Base-by-base conservation (phyloP, 257 asterid species). In the Jasminum sambac region DNA sequence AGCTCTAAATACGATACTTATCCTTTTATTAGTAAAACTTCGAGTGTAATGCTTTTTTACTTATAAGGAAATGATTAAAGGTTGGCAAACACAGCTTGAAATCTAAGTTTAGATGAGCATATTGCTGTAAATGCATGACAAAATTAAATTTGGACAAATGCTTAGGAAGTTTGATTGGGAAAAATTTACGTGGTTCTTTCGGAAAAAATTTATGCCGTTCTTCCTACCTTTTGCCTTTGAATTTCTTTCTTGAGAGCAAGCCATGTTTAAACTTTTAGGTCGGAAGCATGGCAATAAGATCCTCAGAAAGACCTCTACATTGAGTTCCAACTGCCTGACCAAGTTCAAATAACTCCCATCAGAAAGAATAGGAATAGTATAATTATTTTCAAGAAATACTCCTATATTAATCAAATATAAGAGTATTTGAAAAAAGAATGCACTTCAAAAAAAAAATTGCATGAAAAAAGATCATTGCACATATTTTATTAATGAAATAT, bases 261-360 rank as follows among this genome's bases (percentile, higher is more conserved):
- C 92, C 85, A 61, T 88, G 79, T 83, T 88, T 90, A 84, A 85
- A 88, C 84, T 92, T 92, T 17, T 96, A 84, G 46, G 79, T 85
- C 37, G 98, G 97, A 78, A 92, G 91, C 79, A 85, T 69, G 59
- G 82, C 85, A 73, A 92, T 90, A 64, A 87, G 91, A 63, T 84
- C 93, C 74, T 88, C 89, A 0, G 93, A 78, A 68, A 92, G 97
- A 58, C 98, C 98, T 74, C 91, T 87, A 77, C 83, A 85, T 84
- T 90, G 91, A 76, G 87, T 85, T 75, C 98, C 98, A 79, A 92
- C 89, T 16, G 92, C 78, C 82, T 92, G 97, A 0, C 98, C 95
- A 68, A 92, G 88, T 70, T 90, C 98, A 78, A 90, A 97, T 63
- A 92, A 82, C 80, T 92, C 96, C 97, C 90, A 69, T 67, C 73